Evolutionary conservation across 805 yeast genomes (phyloP).

Genomic region (Zygotorulaspora florentina): DNA sequence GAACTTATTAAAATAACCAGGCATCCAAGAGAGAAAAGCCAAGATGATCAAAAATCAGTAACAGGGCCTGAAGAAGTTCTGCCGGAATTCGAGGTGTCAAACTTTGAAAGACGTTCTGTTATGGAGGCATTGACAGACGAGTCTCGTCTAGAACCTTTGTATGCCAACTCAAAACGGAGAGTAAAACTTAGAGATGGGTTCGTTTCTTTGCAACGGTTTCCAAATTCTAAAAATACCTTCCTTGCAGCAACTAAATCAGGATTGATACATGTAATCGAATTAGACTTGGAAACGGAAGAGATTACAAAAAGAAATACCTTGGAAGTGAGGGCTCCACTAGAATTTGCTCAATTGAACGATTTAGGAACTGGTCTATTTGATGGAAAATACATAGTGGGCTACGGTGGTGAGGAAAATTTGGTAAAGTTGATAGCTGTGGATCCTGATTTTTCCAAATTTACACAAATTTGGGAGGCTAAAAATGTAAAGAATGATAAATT

Average conservation of each 20-base stretch:
- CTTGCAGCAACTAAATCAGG: slow-evolving; percentile 39
- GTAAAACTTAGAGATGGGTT: slow-evolving; percentile 37
- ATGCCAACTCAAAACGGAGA: slow-evolving; percentile 28
- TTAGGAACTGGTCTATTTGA: slow-evolving; percentile 41
- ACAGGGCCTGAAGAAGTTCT: background rate
- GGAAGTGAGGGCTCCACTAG: slow-evolving; percentile 43
- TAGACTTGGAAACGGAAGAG: slow-evolving; percentile 15
- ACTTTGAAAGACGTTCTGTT: slow-evolving; percentile 21
- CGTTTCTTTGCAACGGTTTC: slow-evolving; percentile 32
- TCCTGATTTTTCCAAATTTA: slow-evolving; percentile 26
- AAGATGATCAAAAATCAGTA: background rate
- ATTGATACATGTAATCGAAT: slow-evolving; percentile 29
- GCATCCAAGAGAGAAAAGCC: slow-evolving; percentile 10
- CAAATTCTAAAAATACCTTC: slow-evolving; percentile 26
- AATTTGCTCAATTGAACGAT: slow-evolving; percentile 43
- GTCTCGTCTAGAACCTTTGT: slow-evolving; percentile 20
- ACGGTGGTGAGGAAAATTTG: slow-evolving; percentile 79
- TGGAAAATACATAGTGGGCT: slow-evolving; percentile 48
- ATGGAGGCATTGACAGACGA: slow-evolving; percentile 23
- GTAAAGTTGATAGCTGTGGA: slow-evolving; percentile 29
- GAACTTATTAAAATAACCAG: slow-evolving; percentile 38
- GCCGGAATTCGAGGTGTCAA: slow-evolving; percentile 19
- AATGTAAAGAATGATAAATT: slow-evolving; percentile 78
- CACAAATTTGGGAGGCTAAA: slow-evolving; percentile 61
- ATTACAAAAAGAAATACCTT: slow-evolving; percentile 16